phyloP scores from a whole-genome alignment of 2,329 filamentous ascomycete species.

The Chaetomium strumarium region DNA sequence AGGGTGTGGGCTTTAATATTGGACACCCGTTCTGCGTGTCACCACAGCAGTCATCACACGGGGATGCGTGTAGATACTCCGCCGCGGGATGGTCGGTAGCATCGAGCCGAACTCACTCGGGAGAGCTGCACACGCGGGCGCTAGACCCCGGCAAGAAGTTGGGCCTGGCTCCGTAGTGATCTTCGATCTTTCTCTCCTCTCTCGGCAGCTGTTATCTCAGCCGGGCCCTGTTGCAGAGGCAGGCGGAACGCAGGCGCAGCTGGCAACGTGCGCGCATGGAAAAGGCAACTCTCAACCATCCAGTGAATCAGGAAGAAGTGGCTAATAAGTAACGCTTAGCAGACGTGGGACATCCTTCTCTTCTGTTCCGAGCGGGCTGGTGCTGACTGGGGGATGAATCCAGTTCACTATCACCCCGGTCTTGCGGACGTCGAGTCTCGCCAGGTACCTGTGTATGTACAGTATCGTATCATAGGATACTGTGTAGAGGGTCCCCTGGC shows the following conservation, averaged over 20 bases:
- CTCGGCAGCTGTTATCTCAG: conserved; percentile 13
- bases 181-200: conserved; percentile 6
- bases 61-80: conserved; percentile 9
- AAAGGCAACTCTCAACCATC: conserved; percentile 1
- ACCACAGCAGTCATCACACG: conserved; percentile 27
- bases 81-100: conserved; percentile 4
- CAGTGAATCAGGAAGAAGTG: neutral
- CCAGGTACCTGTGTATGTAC: too few relatives aligned
- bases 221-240: neutral
- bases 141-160: conserved; percentile 13
- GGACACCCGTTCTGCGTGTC: conserved; percentile 41
- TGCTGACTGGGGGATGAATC: neutral
- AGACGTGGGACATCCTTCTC: neutral
- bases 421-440: too few relatives aligned
- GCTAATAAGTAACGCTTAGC: neutral
- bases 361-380: neutral
- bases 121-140: conserved; percentile 19
- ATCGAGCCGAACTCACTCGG: conserved; percentile 10
- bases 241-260: conserved; percentile 5
- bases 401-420: too few relatives aligned
- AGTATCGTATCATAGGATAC: too few relatives aligned
- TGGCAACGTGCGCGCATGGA: conserved; percentile 13
- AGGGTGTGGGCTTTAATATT: conserved; percentile 48
- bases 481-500: too few relatives aligned
- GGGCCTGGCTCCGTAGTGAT: conserved; percentile 6